Base-by-base conservation (phyloP, 495 filamentous ascomycete species). In the Trypethelium eluteriae region DNA sequence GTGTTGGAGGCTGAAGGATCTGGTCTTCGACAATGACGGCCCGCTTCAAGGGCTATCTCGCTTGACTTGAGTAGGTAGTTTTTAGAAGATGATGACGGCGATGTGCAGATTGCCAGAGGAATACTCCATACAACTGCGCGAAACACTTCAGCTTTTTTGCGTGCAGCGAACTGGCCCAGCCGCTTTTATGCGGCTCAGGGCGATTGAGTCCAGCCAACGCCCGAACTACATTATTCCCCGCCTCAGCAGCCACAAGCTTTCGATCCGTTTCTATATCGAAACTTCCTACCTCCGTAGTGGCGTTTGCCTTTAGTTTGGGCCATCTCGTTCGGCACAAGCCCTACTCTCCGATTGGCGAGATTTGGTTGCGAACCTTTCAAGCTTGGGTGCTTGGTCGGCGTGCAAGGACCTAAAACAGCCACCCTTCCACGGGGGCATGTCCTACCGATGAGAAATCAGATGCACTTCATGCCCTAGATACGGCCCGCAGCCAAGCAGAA, bases 1-100 rank as follows among this genome's bases (percentile, higher is more conserved):
- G 25, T 25, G 25, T 25, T 25, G 25, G 25, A 25, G 25, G 25
- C 25, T 25, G 25, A 25, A 25, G 25, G 25, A 25, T 25, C 25
- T 25, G 25, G 25, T 25, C 25, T 25, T 25, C 18, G 53, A 35
- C 36, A 32, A 10, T 36, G 5, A 35, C 14, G 32, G 25, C 18
- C 11, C 18, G 12, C 18, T 9, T 32, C 11, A 35, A 9, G 53
- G 18, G 53, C 53, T 14, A 35, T 18, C 5, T 59, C 53, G 18
- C 32, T 35, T 14, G 53, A 34, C 25, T 25, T 25, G 16, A 14
- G 49, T 18, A 12, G 10, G 49, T 18, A 5, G 7, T 32, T 34
- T 59, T 59, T 36, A 36, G 53, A 59, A 34, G 3, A 59, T 59
- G 25, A 59, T 59, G 53, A 59, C 53, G 53, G 36, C 32, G 53